Base-by-base conservation (phyloP, 345 rosid genomes). In the Sonneratia alba region DNA sequence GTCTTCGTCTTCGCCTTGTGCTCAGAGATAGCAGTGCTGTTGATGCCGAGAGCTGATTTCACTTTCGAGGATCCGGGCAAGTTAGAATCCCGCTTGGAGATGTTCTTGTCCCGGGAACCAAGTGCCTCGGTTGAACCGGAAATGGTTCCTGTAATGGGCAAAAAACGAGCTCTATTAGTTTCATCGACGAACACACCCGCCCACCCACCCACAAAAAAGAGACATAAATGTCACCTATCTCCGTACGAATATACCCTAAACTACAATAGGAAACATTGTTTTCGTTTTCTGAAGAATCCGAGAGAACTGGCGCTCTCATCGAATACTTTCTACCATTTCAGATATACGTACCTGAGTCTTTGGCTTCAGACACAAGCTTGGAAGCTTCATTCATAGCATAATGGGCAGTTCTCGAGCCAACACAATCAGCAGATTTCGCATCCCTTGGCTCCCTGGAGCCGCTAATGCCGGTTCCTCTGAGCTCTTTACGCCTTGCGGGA, bases 401-500 rank as follows among this genome's bases (percentile, higher is more conserved):
- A 80, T 97, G 90, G 24, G 94, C 97, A 64, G 97, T 90, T 78
- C 97, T 93, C 36, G 99, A 95, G 80, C 97, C 99, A 55, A 93
- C 93, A 81, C 91, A 82, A 64, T 92, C 97, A 18, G 77, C 75
- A 77, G 97, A 90, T 77, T 95, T 95, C 65, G 96, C 87, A 72
- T 89, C 92, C 55, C 79, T 89, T 79, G 96, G 86, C 72, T 92
- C 98, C 32, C 82, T 76, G 71, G 92, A 95, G 85, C 97, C 84
- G 79, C 92, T 87, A 78, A 59, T 82, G 73, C 96, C 98, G 7
- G 84, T 88, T 40, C 82, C 91, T 86, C 92, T 96, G 36, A 83
- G 89, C 75, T 80, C 88, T 62, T 70, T 79, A 75, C 89, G 90
- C 83, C 96, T 90, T 59, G 77, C 83, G 71, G 92, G 85, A 45